Percentiles rank a stretch among this genome's conserved stretches.
Conservation (phyloP, 2,329 filamentous ascomycete species). For the Colletotrichum sp. region DNA sequence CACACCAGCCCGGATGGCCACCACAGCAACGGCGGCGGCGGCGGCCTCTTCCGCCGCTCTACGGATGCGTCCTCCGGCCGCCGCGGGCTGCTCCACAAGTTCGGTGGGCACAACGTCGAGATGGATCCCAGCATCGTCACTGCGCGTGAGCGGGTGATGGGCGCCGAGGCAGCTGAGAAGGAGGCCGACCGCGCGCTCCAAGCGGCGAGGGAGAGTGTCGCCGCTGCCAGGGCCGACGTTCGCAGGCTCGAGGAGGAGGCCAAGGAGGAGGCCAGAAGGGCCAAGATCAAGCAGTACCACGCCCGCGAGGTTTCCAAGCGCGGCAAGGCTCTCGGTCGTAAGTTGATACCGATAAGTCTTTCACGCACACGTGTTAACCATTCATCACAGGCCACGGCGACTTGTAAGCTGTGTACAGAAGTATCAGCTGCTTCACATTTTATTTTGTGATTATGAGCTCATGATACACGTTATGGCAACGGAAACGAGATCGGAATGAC, state of each 20-base stretch:
- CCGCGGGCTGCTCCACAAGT: conserved; percentile 47
- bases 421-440: not conserved
- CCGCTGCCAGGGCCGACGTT: conserved; percentile 68
- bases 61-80: conserved; percentile 32
- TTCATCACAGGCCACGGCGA: conserved; percentile 3
- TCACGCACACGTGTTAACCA: not conserved
- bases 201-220: conserved; percentile 62
- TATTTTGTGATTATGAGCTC: not conserved
- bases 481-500: not conserved
- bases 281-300: conserved; percentile 72
- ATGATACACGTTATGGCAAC: not conserved
- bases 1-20: conserved; percentile 24
- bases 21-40: conserved; percentile 11
- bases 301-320: conserved; percentile 70
- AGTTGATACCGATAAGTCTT: conserved; percentile 36
- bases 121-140: conserved; percentile 68
- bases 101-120: conserved; percentile 48
- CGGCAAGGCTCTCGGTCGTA: conserved; percentile 72
- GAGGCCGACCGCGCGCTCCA: conserved; percentile 70
- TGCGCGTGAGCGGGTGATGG: conserved; percentile 65
- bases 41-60: conserved; percentile 30
- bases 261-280: conserved; percentile 65
- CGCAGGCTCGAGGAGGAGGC: conserved; percentile 69
- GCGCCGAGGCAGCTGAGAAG: conserved; percentile 67
- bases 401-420: not conserved